Conservation (phyloP, 2,329 filamentous ascomycete genomes). For the Fusarium sp. region DNA sequence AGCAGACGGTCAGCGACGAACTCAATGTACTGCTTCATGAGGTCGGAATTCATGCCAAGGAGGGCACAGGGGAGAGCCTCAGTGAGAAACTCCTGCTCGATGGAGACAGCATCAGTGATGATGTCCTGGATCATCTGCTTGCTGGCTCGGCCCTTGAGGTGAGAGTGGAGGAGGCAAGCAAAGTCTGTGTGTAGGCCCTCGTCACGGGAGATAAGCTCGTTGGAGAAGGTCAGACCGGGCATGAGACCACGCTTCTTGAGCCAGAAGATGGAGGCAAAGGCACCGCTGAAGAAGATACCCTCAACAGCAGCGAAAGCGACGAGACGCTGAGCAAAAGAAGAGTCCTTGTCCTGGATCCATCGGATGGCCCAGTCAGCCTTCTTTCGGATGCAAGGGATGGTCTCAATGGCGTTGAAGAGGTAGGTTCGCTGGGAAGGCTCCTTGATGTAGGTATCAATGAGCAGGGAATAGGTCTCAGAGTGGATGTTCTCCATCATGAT, state of each 20-base stretch:
- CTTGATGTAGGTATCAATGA: conserved; percentile 99
- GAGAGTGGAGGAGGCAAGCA: conserved; percentile 96
- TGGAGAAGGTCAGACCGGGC: conserved; percentile 98
- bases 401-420: conserved; percentile 98
- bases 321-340: conserved; percentile 94
- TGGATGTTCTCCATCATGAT: conserved; percentile 99
- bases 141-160: conserved; percentile 90
- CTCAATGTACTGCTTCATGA: conserved; percentile 99
- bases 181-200: conserved; percentile 99
- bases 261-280: conserved; percentile 99
- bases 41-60: conserved; percentile 94
- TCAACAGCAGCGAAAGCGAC: conserved; percentile 98
- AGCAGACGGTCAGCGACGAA: conserved; percentile 97
- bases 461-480: conserved; percentile 98
- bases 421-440: conserved; percentile 93
- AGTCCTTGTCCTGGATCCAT: conserved; percentile 95
- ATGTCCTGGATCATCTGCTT: conserved; percentile 85
- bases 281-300: conserved; percentile 99
- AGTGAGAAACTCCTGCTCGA: conserved; percentile 98
- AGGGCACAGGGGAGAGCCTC: conserved; percentile 93
- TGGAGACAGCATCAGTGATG: conserved; percentile 92
- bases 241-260: conserved; percentile 99
- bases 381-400: conserved; percentile 97
- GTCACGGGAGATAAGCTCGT: conserved; percentile 99
- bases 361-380: conserved; percentile 98